Evolutionary conservation across 495 filamentous ascomycete species (phyloP).

Genomic region (Podospora anserina): DNA sequence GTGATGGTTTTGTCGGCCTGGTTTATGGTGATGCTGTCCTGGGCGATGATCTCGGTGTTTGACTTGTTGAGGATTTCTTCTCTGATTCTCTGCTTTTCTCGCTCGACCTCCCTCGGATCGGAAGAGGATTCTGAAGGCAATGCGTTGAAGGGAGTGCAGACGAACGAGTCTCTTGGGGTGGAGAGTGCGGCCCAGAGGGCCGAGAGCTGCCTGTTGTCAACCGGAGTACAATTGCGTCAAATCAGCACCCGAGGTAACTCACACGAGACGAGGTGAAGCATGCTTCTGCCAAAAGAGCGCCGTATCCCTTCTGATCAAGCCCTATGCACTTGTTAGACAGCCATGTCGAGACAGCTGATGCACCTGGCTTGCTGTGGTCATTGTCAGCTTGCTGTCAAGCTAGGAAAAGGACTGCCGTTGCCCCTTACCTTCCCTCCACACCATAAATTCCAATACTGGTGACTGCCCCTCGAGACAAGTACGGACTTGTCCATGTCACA

Average conservation of each 20-base stretch:
- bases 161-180: constrained; percentile 30
- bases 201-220: constrained; percentile 34
- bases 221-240: no score
- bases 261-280: constrained; percentile 38
- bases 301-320: constrained; percentile 38
- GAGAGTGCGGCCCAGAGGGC: constrained; percentile 44
- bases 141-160: constrained; percentile 44
- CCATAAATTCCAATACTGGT: constrained; percentile 46
- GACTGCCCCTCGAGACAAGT: constrained; percentile 33
- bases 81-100: constrained; percentile 41
- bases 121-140: constrained; percentile 37
- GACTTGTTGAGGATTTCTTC: constrained; percentile 37
- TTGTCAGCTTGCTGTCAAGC: not conserved
- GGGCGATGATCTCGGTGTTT: constrained; percentile 33
- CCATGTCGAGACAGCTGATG: constrained; percentile 43
- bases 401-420: not conserved
- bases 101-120: constrained; percentile 27
- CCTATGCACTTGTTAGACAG: constrained; percentile 41
- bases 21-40: constrained; percentile 9
- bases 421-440: constrained; percentile 42
- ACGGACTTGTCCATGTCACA: constrained; percentile 49
- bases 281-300: constrained; percentile 40
- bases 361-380: constrained; percentile 34
- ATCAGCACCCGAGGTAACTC: constrained; percentile 1
- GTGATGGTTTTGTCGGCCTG: constrained; percentile 27